A percentile compares a stretch with the other conserved stretches of the same genome.
These are phyloP conservation scores for Tillandsia leiboldiana DNA, from an alignment of 176 grass and related monocot species.

Conservation along the genomic window DNA sequence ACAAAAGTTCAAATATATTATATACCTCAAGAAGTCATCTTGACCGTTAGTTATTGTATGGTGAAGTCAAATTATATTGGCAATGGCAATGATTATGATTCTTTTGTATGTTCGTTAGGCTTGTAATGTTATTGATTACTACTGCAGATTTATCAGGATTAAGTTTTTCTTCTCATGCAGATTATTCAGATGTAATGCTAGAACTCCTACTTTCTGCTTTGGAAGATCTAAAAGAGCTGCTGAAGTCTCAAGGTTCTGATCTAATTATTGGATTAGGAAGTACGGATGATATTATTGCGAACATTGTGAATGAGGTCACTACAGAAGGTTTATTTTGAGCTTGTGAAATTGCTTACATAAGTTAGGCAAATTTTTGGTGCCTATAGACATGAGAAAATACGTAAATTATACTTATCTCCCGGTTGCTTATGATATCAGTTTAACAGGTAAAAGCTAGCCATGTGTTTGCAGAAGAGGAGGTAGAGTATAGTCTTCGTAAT, in stretches of 20 bases:
- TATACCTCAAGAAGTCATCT: too few species aligned
- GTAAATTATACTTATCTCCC: slow-evolving; percentile 29
- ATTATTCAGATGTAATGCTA: slow-evolving; percentile 71
- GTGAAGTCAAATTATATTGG: too few species aligned
- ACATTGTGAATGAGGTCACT: slow-evolving; percentile 88
- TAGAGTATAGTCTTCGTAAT: slow-evolving; percentile 41
- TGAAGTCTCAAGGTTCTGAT: slow-evolving; percentile 79
- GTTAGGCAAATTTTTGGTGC: slow-evolving; percentile 7
- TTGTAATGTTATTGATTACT: too few species aligned
- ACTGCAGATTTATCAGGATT: background rate
- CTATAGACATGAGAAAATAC: background rate
- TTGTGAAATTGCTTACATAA: slow-evolving; percentile 7
- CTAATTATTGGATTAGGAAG: slow-evolving; percentile 63
- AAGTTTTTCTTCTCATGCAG: slow-evolving; percentile 30
- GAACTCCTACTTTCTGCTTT: slow-evolving; percentile 71
- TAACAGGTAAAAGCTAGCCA: slow-evolving; percentile 66
- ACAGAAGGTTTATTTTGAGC: slow-evolving; percentile 54
- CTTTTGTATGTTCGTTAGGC: too few species aligned
- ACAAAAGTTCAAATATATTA: too few species aligned
- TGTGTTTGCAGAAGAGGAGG: slow-evolving; percentile 83
- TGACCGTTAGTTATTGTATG: too few species aligned
- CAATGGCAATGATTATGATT: too few species aligned
- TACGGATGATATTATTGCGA: slow-evolving; percentile 62
- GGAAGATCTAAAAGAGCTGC: slow-evolving; percentile 56
- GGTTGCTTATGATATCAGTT: slow-evolving; percentile 28